These are phyloP conservation scores for Solanum pimpinellifolium DNA, from an alignment of 257 asterid genomes.

Conservation along the genomic window DNA sequence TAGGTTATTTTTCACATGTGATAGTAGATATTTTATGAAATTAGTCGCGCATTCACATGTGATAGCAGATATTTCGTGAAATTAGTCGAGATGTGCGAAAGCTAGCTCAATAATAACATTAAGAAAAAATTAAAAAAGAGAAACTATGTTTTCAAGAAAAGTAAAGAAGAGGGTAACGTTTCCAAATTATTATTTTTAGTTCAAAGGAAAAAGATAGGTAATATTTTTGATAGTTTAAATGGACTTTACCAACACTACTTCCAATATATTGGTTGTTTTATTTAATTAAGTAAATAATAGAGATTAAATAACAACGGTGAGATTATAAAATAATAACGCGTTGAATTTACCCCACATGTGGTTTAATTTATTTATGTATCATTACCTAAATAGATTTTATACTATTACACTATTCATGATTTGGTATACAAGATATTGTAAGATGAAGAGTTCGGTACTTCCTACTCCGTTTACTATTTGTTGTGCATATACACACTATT, in stretches of 20 bases:
- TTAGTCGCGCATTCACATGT: too few relatives aligned
- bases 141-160: not conserved
- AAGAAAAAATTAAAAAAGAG: too few relatives aligned
- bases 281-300: not conserved
- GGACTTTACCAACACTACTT: not conserved
- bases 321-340: not conserved
- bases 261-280: not conserved
- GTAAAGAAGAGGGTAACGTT: not conserved
- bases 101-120: accelerated
- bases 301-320: not conserved
- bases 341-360: not conserved
- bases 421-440: not conserved
- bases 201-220: not conserved
- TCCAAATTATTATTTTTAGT: not conserved
- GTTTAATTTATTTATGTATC: not conserved
- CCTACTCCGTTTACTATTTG: not conserved
- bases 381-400: not conserved
- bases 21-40: too few relatives aligned
- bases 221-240: not conserved
- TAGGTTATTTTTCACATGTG: too few relatives aligned
- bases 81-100: not conserved
- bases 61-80: too few relatives aligned
- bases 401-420: not conserved
- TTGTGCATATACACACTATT: not conserved
- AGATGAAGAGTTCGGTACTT: not conserved